Evolutionary conservation across 2,329 filamentous ascomycete species (phyloP).

Genomic region (Fusarium praegraminearum): DNA sequence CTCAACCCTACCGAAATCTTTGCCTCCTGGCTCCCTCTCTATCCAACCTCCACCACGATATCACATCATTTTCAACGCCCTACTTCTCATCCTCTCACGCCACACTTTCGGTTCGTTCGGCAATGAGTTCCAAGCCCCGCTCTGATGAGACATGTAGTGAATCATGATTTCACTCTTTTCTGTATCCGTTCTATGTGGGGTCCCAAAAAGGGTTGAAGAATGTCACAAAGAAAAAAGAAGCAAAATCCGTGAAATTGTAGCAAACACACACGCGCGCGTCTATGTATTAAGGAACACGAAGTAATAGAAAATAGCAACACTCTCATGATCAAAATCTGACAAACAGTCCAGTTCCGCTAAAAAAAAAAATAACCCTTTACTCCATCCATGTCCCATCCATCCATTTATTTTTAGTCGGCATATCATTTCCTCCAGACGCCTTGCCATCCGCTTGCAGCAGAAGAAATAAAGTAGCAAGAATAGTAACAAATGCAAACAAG

Average conservation of each 20-base stretch:
- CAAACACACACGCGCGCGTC: not conserved
- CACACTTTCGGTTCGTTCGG: slow-evolving; percentile 12
- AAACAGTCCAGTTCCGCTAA: not conserved
- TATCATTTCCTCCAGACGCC: slow-evolving; percentile 39
- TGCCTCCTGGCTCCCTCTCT: not conserved
- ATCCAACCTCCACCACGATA: not conserved
- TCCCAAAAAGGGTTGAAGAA: not conserved
- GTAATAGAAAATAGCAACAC: not conserved
- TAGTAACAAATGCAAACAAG: slow-evolving; percentile 7
- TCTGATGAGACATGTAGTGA: slow-evolving; percentile 1
- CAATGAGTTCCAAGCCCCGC: slow-evolving; percentile 11
- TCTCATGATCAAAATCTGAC: slow-evolving; percentile 6
- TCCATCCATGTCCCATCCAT: slow-evolving; percentile 32
- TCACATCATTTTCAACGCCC: slow-evolving; percentile 10
- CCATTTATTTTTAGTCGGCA: slow-evolving; percentile 29
- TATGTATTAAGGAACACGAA: not conserved
- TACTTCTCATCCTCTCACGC: not conserved
- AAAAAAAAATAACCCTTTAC: slow-evolving; percentile 19
- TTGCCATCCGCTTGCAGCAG: slow-evolving; percentile 34
- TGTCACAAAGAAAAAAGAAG: not conserved
- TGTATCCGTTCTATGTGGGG: not conserved
- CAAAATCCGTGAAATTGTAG: not conserved
- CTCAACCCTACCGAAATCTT: not conserved
- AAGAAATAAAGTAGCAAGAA: slow-evolving; percentile 12
- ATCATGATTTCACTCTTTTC: slow-evolving; percentile 12